Percentiles rank a stretch among this genome's conserved stretches.
phyloP scores from a whole-genome alignment of 2,329 filamentous ascomycete genomes.

The Penicillium sp. region DNA sequence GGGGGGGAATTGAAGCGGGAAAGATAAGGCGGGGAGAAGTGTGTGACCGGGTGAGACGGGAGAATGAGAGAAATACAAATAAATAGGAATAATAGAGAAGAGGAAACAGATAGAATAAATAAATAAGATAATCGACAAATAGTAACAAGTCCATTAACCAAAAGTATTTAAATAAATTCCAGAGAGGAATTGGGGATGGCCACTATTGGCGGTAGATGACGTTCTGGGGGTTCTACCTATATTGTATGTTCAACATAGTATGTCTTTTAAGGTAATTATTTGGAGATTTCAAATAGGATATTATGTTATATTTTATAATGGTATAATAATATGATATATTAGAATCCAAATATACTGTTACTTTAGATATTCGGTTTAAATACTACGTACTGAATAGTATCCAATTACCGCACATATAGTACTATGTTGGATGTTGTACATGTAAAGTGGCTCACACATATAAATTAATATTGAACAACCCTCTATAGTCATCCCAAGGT shows the following conservation, averaged over 20 bases:
- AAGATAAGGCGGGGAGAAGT: constrained; percentile 6
- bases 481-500: neutral
- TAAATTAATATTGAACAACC: neutral
- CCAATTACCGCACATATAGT: neutral
- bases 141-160: too few species aligned
- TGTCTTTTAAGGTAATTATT: neutral
- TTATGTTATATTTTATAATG: neutral
- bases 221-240: neutral
- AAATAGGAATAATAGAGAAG: neutral
- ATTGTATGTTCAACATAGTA: neutral
- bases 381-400: too few species aligned
- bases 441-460: neutral
- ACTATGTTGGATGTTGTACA: neutral
- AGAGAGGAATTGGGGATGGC: neutral
- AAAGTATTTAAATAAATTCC: neutral
- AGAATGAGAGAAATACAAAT: too few species aligned
- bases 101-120: neutral
- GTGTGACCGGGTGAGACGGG: neutral
- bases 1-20: constrained; percentile 4
- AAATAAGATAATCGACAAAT: neutral
- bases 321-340: neutral
- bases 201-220: neutral
- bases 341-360: neutral
- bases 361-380: too few species aligned
- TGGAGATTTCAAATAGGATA: neutral